Percentiles rank a stretch among this genome's conserved stretches.
Evolutionary conservation across 768 basidiomycete genomes (phyloP).

Genomic region (Tephrocybe rancida): DNA sequence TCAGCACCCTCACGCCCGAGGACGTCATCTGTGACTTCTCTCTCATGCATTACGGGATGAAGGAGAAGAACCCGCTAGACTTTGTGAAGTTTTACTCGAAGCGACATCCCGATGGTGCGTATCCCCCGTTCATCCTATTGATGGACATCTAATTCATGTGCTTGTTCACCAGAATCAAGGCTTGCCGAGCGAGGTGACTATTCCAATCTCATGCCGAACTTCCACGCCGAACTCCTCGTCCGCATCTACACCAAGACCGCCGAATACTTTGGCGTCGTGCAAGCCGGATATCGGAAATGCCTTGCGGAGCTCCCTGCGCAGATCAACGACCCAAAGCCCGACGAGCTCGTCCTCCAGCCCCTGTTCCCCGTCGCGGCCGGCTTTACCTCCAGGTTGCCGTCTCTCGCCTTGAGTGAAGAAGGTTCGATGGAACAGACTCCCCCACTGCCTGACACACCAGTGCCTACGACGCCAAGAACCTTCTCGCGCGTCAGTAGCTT

Average conservation of each 20-base stretch:
- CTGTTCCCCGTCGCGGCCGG: neutral
- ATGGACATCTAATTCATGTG: neutral
- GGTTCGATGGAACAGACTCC: constrained; percentile 27
- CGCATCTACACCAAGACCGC: constrained; percentile 71
- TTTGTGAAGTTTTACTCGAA: constrained; percentile 78
- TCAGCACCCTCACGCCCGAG: constrained; percentile 37
- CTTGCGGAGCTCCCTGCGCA: constrained; percentile 28
- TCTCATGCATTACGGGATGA: constrained; percentile 79
- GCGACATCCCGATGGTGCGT: constrained; percentile 55
- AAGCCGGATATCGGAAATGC: constrained; percentile 62
- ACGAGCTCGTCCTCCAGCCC: neutral
- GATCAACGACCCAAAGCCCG: neutral
- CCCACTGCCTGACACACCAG: constrained; percentile 35
- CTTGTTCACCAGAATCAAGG: constrained; percentile 36
- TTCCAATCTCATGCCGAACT: constrained; percentile 62
- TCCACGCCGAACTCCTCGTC: constrained; percentile 72
- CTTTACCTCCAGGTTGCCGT: neutral
- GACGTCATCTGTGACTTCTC: constrained; percentile 69
- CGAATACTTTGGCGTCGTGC: constrained; percentile 60
- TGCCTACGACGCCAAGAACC: constrained; percentile 1
- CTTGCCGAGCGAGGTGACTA: constrained; percentile 57
- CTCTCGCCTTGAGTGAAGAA: neutral
- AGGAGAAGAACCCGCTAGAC: constrained; percentile 67
- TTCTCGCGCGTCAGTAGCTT: constrained; percentile 26
- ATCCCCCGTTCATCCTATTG: neutral